Evolutionary conservation across 257 asterid genomes (phyloP), one percentile per base, ranked within the genome.

Genomic region (Leptodermis oblonga): DNA sequence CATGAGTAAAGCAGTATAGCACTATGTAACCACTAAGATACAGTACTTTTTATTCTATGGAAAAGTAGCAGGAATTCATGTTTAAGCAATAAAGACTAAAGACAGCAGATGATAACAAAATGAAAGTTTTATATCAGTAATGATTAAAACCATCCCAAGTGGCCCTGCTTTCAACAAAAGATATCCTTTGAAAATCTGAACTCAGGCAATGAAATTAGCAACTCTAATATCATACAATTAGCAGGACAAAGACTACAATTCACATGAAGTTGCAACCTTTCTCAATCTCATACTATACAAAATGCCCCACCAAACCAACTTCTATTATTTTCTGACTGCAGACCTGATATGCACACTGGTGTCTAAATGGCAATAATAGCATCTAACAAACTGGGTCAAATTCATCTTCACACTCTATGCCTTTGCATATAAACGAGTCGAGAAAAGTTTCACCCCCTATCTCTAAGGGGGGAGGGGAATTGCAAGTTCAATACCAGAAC

Each of bases 381-480:
- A 41, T 26, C 55, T 65, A 65, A n/a, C 62, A 67, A 20, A 54
- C 71, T 31, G 48, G 48, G 49, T 14, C 34, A 67, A 67, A 67
- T 48, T 67, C 31, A 33, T n/a, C 71, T 49, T 7, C 10, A 48
- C 48, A 33, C 30, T 36, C 34, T 34, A 67, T 67, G 48, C 41
- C 22, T 67, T 31, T 33, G 48, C 48, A 51, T 51, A 4, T 0
- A 25, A 13, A 67, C 14, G 48, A 31, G 23, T 49, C 22, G 49
- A 49, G 14, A 48, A 7, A 66, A 42, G 42, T 26, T 65, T 43
- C n/a, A 3, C 11, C 23, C 7, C 6, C 22, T 65, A 66, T 30
- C 9, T 17, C 31, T 31, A 33, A 22, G 56, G 31, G 2, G 20
- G 34, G n/a, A 11, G 2, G 42, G 14, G 7, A 52, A 22, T 52